Base-by-base conservation (phyloP, 2,329 filamentous ascomycete species). In the Leptographium radiaticola region DNA sequence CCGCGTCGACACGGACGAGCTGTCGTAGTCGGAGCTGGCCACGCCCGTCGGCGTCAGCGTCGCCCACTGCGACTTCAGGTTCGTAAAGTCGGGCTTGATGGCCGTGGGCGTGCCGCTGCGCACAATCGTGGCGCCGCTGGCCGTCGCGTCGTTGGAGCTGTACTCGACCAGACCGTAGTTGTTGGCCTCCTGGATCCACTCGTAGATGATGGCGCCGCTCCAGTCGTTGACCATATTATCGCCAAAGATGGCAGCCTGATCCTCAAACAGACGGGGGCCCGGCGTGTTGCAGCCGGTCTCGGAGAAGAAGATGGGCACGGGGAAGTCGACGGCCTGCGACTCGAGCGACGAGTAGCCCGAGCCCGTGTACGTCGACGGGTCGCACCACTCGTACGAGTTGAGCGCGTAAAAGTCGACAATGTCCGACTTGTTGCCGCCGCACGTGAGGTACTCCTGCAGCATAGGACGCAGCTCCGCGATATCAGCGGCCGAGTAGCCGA, bases 401-500 rank as follows among this genome's bases (percentile, higher is more conserved):
- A 95, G 74, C 2, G 83, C 78, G 67, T 89, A 95, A 70, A 95
- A 93, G 66, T 95, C 89, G 60, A 93, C 68, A 40, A 79, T 79
- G 60, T 90, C 84, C 6, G 76, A 76, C 10, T 74, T 59, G 63
- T 93, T 83, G 59, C 74, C 86, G 67, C 89, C 86, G 67, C 89
- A 95, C 13, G 86, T 87, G 45, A 95, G 74, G 66, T 93, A 95
- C 61, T 82, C 71, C 64, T 81, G 78, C 8, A 82, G 67, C 75
- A 76, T 79, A 33, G 79, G 79, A 18, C 79, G 75, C 53, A 82
- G 70, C 55, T 83, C 76, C 4, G 85, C 77, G 62, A 94, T 91
- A 66, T 94, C 89, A 40, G 89, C 87, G 12, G 88, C 88, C 10
- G 87, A 89, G 71, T 95, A 95, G 53, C 89, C 89, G 55, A 94